Percentiles rank a stretch among this genome's conserved stretches.
Evolutionary conservation across 1,284 basidiomycete species (phyloP).

Genomic region (Moesziomyces parantarcticus): DNA sequence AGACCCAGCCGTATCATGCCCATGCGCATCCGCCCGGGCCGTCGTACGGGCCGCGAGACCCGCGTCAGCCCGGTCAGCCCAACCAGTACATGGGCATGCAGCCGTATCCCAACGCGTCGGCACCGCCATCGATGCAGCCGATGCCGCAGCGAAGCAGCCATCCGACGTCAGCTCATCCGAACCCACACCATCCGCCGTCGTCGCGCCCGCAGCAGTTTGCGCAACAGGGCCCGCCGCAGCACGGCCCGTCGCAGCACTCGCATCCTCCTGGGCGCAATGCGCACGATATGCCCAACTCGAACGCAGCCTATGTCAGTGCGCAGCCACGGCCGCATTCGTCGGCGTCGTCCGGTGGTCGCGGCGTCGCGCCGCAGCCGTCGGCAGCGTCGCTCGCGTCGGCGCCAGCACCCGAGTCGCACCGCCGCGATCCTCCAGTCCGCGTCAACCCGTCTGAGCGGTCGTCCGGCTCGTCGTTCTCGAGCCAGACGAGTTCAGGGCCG

Average conservation of each 20-base stretch:
- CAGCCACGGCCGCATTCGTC: constrained; percentile 25
- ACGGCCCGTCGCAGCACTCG: constrained; percentile 4
- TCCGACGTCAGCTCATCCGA: constrained; percentile 14
- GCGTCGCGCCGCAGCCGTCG: constrained; percentile 8
- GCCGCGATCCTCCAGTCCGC: constrained; percentile 28
- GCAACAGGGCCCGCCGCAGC: constrained; percentile 7
- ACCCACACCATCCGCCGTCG: constrained; percentile 26
- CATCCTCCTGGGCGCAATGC: constrained; percentile 6
- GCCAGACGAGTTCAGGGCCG: constrained; percentile 27
- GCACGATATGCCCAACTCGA: constrained; percentile 17
- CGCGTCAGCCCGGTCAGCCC: constrained; percentile 25
- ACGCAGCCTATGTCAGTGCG: constrained; percentile 3
- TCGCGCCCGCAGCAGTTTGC: constrained; percentile 33
- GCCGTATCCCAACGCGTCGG: constrained; percentile 18
- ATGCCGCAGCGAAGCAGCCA: constrained; percentile 28
- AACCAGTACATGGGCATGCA: constrained; percentile 19
- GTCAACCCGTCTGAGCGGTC: constrained; percentile 52
- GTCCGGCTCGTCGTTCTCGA: constrained; percentile 59
- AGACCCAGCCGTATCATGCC: constrained; percentile 13
- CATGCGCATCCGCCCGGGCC: constrained; percentile 32
- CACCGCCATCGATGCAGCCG: constrained; percentile 23
- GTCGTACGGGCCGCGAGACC: constrained; percentile 45
- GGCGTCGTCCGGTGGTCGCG: constrained; percentile 15
- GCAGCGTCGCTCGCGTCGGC: neutral
- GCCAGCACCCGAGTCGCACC: constrained; percentile 17